phyloP scores from a whole-genome alignment of 495 filamentous ascomycete species.

The Tuber umbilicatum region DNA sequence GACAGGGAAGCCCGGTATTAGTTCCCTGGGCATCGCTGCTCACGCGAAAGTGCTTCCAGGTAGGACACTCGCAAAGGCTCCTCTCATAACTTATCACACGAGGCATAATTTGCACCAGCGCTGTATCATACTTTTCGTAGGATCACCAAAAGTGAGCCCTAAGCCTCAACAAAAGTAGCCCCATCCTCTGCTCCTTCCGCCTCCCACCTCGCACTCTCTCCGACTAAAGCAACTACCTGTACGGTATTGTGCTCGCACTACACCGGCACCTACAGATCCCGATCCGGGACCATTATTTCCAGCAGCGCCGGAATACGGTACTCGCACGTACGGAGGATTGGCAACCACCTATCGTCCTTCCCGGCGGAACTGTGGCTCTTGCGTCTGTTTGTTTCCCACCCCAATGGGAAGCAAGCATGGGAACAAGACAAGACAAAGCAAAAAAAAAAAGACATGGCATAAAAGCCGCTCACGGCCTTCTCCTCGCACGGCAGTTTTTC shows the following conservation, averaged over 20 bases:
- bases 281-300: background rate
- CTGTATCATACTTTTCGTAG: no score
- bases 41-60: background rate
- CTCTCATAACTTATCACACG: background rate
- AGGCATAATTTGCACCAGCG: background rate
- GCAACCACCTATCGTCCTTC: background rate
- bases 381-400: no score
- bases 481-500: background rate
- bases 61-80: background rate
- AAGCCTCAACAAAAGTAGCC: background rate
- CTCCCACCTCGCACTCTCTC: background rate
- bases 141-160: background rate
- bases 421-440: background rate
- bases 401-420: no score
- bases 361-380: background rate
- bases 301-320: background rate
- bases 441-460: background rate
- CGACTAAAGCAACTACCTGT: background rate
- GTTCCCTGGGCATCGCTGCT: background rate
- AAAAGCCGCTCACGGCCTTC: background rate
- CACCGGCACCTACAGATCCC: background rate
- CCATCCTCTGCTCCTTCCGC: background rate
- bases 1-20: background rate
- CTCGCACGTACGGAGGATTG: no score
- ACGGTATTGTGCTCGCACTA: no score